These are phyloP conservation scores for Solanum tarapatanum DNA, from an alignment of 257 asterid species.

Conservation along the genomic window DNA sequence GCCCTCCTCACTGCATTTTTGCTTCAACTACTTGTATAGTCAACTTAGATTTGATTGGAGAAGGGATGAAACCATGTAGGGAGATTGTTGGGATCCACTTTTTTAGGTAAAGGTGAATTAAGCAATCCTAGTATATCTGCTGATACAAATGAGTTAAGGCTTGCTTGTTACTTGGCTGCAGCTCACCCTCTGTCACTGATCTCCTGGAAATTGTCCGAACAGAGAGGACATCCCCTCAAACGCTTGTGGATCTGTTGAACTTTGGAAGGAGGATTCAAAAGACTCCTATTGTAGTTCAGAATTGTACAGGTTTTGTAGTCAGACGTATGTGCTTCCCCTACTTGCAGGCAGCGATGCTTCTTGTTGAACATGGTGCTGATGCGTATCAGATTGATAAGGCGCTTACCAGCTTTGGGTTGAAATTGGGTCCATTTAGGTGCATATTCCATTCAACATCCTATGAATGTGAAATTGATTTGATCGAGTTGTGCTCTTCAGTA, in stretches of 20 bases:
- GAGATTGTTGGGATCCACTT: slow-evolving; percentile 94
- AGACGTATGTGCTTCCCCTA: slow-evolving; percentile 90
- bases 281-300: slow-evolving; percentile 91
- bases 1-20: slow-evolving; percentile 91
- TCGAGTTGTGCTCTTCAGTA: not conserved
- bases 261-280: slow-evolving; percentile 84
- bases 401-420: slow-evolving; percentile 87
- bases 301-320: slow-evolving; percentile 93
- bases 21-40: slow-evolving; percentile 87
- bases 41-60: slow-evolving; percentile 75
- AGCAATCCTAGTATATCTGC: not conserved
- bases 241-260: slow-evolving; percentile 62
- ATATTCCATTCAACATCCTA: not conserved
- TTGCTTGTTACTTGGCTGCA: slow-evolving; percentile 17
- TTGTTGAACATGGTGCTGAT: slow-evolving; percentile 82
- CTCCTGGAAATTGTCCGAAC: slow-evolving; percentile 92
- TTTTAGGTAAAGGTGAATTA: slow-evolving; percentile 50
- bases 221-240: slow-evolving; percentile 75
- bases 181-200: slow-evolving; percentile 94
- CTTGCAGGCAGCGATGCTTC: slow-evolving; percentile 80
- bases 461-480: not conserved
- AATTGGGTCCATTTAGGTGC: slow-evolving; percentile 97
- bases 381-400: slow-evolving; percentile 67
- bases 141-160: not conserved
- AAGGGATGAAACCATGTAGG: slow-evolving; percentile 64